Evolutionary conservation across 371 early-diverging fungal species (phyloP), one percentile per base, ranked within the genome.

Genomic region (Haplosporangium sp.): DNA sequence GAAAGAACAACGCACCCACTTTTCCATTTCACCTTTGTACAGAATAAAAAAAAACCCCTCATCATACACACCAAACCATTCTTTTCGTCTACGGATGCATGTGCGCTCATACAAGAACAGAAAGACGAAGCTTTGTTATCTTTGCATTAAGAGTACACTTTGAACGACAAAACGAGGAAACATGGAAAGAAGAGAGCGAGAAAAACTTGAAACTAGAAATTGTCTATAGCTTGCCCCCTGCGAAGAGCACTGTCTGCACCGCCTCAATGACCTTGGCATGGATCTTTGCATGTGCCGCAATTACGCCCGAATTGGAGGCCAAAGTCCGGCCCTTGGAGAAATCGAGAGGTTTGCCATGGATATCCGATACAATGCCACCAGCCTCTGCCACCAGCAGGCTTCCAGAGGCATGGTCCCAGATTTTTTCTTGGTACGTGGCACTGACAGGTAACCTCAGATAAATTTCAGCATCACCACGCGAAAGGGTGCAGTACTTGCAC

Each of bases 391-490:
- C 92, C 65, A 99, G 74, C 16, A 98, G 83, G 54, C 88, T 85
- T 8, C 99, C 99, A 5, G 95, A 91, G 36, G 97, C 99, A 85
- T 99, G 99, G 82, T 98, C 99, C 99, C 99, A 99, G 64, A 98
- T 99, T 86, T 98, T 98, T 73, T 98, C 99, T 45, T 90, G 89
- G 74, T 98, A 99, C 10, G 87, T 83, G 14, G 85, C 88, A 51
- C 86, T 86, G 51, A 88, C 88, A 4, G 98, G 96, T 41, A 98
- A 66, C 46, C 99, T 87, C 52, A 98, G 84, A 74, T 97, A 98
- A 43, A 98, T 92, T 54, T 95, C 94, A 16, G 94, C 96, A 73
- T 96, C 94, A 37, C 98, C 98, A 59, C 96, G 81, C 14, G 96
- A 89, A 6, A 98, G 79, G 1, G 92, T 86, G 46, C 88, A 94